A percentile compares a stretch with the other conserved stretches of the same genome.
These are phyloP conservation scores for Triticum dicoccoides DNA, from an alignment of 176 grass and related monocot genomes.

Conservation along the genomic window DNA sequence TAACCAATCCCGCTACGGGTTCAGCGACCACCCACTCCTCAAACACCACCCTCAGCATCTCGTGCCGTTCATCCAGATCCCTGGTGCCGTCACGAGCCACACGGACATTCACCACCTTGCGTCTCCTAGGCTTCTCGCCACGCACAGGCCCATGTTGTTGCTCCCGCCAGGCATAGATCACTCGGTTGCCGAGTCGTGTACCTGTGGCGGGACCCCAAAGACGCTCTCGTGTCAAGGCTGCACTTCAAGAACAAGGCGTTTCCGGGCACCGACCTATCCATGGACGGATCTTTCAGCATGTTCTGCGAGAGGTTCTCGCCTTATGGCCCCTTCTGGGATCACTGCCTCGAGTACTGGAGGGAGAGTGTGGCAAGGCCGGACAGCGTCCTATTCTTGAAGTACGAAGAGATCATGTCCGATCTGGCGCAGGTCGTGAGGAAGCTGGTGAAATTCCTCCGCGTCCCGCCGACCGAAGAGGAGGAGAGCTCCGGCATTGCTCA, in stretches of 20 bases:
- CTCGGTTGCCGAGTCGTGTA: background rate
- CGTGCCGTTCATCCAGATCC: too few relatives aligned
- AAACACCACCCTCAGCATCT: too few relatives aligned
- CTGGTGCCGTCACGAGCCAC: background rate
- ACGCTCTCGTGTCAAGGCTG: background rate
- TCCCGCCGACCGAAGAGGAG: background rate
- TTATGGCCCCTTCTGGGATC: background rate
- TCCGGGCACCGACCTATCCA: too few relatives aligned
- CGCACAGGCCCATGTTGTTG: background rate
- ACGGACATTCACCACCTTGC: background rate
- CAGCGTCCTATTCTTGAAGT: background rate
- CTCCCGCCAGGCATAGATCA: background rate
- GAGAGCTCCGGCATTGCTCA: background rate
- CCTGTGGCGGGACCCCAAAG: background rate
- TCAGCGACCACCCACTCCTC: too few relatives aligned
- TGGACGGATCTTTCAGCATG: background rate
- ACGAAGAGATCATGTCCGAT: background rate
- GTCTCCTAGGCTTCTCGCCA: background rate
- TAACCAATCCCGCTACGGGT: too few relatives aligned
- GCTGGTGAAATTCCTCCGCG: too few relatives aligned
- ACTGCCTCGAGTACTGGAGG: background rate
- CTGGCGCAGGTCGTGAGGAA: background rate
- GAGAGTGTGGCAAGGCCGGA: background rate
- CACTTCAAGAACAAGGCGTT: background rate
- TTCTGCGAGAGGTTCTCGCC: background rate